Evolutionary conservation across 2,329 filamentous ascomycete genomes (phyloP).

Genomic region (Lachnellula subtilissima): DNA sequence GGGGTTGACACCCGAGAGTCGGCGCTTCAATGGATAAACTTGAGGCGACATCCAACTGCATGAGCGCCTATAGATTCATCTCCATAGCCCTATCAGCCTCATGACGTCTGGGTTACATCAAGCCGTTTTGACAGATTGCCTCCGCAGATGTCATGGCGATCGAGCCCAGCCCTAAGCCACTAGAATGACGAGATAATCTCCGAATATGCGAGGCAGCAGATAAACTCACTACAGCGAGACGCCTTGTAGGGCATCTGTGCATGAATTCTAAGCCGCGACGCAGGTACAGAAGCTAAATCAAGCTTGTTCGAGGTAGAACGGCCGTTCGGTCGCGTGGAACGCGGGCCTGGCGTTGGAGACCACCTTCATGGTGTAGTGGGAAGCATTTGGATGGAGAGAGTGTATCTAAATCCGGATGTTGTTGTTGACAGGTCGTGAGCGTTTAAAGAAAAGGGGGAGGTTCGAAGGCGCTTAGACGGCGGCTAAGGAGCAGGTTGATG

Average conservation of each 20-base stretch:
- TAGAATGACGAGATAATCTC: slow-evolving; percentile 7
- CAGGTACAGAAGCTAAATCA: slow-evolving; percentile 18
- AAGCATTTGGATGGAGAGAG: slow-evolving; percentile 14
- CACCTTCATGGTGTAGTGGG: slow-evolving; percentile 16
- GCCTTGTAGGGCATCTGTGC: slow-evolving; percentile 16
- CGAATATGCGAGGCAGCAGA: slow-evolving; percentile 10
- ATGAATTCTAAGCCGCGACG: slow-evolving; percentile 12
- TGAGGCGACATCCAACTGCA: slow-evolving; percentile 25
- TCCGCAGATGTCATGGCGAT: slow-evolving; percentile 10
- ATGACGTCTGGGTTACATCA: slow-evolving; percentile 12
- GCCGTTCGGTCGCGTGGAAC: background rate
- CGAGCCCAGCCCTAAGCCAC: background rate
- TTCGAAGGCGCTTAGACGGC: slow-evolving; percentile 20
- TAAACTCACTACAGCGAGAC: slow-evolving; percentile 19
- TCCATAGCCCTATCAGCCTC: slow-evolving; percentile 15
- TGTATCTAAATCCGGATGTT: slow-evolving; percentile 3
- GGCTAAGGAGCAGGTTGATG: slow-evolving; percentile 9
- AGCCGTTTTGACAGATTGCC: slow-evolving; percentile 1
- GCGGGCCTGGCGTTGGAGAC: slow-evolving; percentile 14
- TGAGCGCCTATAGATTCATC: slow-evolving; percentile 18
- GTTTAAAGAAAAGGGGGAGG: slow-evolving; percentile 14
- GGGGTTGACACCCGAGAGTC: background rate
- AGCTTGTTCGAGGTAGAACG: slow-evolving; percentile 5
- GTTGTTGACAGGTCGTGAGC: slow-evolving; percentile 11
- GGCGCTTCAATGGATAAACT: slow-evolving; percentile 21